Base-by-base conservation (phyloP, 192 early-diverging fungal genomes). In the Gaertneriomyces sp. region DNA sequence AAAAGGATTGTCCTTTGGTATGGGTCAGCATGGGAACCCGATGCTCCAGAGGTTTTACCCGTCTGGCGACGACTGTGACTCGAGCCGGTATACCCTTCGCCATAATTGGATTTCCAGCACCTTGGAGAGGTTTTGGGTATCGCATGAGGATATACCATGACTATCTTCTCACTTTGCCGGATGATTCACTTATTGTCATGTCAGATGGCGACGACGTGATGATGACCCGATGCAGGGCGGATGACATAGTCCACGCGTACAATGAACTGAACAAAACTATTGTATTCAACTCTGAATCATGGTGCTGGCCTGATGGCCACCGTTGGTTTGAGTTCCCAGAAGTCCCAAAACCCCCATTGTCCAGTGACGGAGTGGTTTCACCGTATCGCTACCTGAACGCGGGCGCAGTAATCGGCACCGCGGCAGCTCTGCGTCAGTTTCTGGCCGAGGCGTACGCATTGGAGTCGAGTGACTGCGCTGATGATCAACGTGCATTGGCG, bases 151-250 rank as follows among this genome's bases (percentile, higher is more conserved):
- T 45, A 25, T 61, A 61, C 44, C 59, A 61, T 12, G 43, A 61
- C 44, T 61, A 61, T 43, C 59, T 61, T 43, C 59, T 61, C n/a
- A 61, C 59, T 7, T 14, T 61, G n/a, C 59, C 59, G n/a, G 41
- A 42, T n/a, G 59, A 61, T 25, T 61, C 59, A 0, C 5, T 61
- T n/a, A 43, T 39, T 16, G 25, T 61, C 33, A 12, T 61, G 14
- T 49, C 59, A 25, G 59, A 61, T 43, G 43, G 17, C 6, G 33
- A 61, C 44, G 59, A 61, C 43, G 59, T 61, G n/a, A 42, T 61
- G 12, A 11, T 61, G 41, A n/a, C 39, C 14, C 33, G 41, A 49
- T 61, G 59, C 59, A n/a, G 5, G 4, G n/a, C n/a, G 3, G 16
- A 16, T 3, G 59, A 61, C n/a, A 46, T 61, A n/a, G 43, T 49